Base-by-base conservation (phyloP, 2,329 filamentous ascomycete species). In the Lasiodiplodia sp. region DNA sequence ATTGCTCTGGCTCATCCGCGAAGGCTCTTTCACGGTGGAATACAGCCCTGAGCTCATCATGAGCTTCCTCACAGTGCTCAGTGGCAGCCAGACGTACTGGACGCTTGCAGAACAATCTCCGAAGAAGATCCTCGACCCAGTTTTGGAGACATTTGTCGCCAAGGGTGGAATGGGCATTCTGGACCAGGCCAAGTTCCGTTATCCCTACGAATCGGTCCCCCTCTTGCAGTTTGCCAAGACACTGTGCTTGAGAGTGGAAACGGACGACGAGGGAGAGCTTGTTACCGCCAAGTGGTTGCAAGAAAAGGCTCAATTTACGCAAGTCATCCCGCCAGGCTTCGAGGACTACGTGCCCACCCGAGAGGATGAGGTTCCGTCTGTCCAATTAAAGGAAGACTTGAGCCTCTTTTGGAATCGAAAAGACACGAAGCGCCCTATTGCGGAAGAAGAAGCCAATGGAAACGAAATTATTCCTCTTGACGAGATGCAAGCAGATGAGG, bases 131-230 rank as follows among this genome's bases (percentile, higher is more conserved):
- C 71, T 72, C 7, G 75, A 78, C 67, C 76, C 80, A 8, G 69
- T 86, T 73, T 78, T 81, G n/a, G 78, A 79, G n/a, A 80, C 81
- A 23, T 87, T 91, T 71, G 79, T 90, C 28, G 80, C 84, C 21
- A 88, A 92, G 71, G 78, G 83, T 23, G 75, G 77, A 21, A 84
- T 82, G 34, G 78, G 79, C 21, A 79, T 91, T 70, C 88, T 97
- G 38, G 83, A 87, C 62, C 87, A 92, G 76, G 89, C 94, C 7
- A 86, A 91, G 53, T 86, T 88, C 70, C 89, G 95, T 67, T 97
- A 94, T 76, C 95, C 95, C 0, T 95, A 92, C 78, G 95, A 97
- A 79, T 90, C 92, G 57, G 80, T 89, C 2, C 93, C 94, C 0
- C 93, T 97, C 73, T 81, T 96, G 70, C 88, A 87, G 66, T 82